Percentiles rank a stretch among this genome's conserved stretches.
These are phyloP conservation scores for Poterioochromonas sp. DNA, from an alignment of 352 stramenopile genomes.

Conservation along the genomic window DNA sequence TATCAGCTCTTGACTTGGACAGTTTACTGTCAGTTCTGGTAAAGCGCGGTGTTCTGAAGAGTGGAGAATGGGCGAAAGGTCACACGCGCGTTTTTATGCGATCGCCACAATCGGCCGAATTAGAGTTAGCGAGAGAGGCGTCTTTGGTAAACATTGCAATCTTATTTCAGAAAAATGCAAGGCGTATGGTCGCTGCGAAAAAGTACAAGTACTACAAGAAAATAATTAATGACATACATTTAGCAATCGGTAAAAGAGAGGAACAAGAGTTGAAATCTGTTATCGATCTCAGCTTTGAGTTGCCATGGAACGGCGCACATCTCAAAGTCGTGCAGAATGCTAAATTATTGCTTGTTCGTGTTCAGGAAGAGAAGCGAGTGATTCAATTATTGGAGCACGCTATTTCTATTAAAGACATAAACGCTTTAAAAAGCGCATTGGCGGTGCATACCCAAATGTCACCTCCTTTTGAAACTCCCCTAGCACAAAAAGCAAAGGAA, in stretches of 20 bases:
- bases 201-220: conserved; percentile 29
- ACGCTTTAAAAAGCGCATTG: conserved; percentile 38
- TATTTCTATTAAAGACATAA: conserved; percentile 40
- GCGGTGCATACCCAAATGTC: conserved; percentile 35
- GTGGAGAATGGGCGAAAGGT: conserved; percentile 47
- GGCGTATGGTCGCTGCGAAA: conserved; percentile 37
- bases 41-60: conserved; percentile 39
- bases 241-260: conserved; percentile 36
- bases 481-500: conserved; percentile 33
- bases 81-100: conserved; percentile 54
- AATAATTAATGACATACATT: conserved; percentile 37
- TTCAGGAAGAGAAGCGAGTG: conserved; percentile 48
- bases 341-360: conserved; percentile 42
- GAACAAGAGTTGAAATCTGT: conserved; percentile 35
- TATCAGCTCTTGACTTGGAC: conserved; percentile 39
- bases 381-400: conserved; percentile 37
- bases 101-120: conserved; percentile 45
- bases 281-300: conserved; percentile 43
- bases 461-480: conserved; percentile 35
- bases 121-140: conserved; percentile 50
- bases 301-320: conserved; percentile 50
- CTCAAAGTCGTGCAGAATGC: conserved; percentile 50
- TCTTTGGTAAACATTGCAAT: conserved; percentile 41
- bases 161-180: conserved; percentile 39
- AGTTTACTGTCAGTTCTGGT: conserved; percentile 39